Conservation (phyloP, 23 red algal species). For the Pyropia yezoensis region DNA sequence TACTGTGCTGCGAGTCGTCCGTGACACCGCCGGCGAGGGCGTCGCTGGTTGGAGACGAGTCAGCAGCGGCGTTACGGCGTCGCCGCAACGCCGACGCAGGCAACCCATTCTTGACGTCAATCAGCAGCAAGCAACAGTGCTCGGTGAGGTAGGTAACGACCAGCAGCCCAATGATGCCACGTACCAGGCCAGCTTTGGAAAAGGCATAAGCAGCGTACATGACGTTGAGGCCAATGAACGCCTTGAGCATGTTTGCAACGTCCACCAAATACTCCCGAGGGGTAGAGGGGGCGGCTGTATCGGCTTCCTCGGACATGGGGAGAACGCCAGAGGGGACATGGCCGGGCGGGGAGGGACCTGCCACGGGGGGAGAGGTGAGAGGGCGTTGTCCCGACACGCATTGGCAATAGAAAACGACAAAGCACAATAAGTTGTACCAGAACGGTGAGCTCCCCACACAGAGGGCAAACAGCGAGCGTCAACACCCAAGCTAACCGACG, state of each 20-base stretch:
- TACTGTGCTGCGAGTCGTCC: not conserved
- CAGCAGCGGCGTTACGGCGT: not conserved
- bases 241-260: constrained; percentile 90
- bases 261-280: constrained; percentile 7
- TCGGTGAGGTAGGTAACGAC: constrained; percentile 56
- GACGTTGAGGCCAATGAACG: constrained; percentile 93
- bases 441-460: too few species aligned
- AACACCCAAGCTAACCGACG: too few species aligned
- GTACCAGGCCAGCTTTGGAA: constrained; percentile 77
- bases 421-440: too few species aligned
- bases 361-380: too few species aligned
- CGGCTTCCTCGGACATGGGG: too few species aligned
- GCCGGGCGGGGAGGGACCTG: too few species aligned
- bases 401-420: too few species aligned
- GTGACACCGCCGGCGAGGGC: not conserved
- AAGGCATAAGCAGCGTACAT: constrained; percentile 90
- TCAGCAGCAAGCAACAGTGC: constrained; percentile 71
- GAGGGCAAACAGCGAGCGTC: too few species aligned
- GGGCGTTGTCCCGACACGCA: too few species aligned
- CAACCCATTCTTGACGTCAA: constrained; percentile 50
- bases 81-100: constrained; percentile 9
- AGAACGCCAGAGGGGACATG: too few species aligned
- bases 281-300: too few species aligned
- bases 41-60: not conserved
- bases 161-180: constrained; percentile 62